Conservation (phyloP, 768 basidiomycete genomes). For the Russula sp. region DNA sequence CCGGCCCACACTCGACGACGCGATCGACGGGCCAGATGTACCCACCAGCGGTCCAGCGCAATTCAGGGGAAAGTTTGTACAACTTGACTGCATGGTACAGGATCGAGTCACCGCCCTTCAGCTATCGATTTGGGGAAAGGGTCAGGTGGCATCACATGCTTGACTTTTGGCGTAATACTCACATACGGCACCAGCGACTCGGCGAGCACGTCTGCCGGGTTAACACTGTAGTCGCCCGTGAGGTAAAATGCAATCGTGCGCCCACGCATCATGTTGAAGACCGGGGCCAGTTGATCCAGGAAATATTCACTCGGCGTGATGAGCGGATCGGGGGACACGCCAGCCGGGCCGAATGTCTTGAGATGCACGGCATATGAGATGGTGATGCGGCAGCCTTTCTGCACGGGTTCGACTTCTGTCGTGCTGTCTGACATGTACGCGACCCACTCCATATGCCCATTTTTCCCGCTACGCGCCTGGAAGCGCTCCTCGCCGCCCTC, state of each 20-base stretch:
- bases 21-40: conserved; percentile 76
- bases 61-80: conserved; percentile 66
- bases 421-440: conserved; percentile 72
- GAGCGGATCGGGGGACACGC: conserved; percentile 50
- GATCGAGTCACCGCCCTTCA: conserved; percentile 72
- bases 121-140: conserved; percentile 34
- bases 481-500: conserved; percentile 58
- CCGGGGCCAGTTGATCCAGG: conserved; percentile 63
- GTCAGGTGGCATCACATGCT: background rate
- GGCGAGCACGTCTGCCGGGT: conserved; percentile 63
- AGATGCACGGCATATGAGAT: conserved; percentile 69
- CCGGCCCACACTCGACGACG: conserved; percentile 52
- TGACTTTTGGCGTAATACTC: conserved; percentile 28
- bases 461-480: conserved; percentile 53
- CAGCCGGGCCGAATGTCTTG: conserved; percentile 55
- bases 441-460: conserved; percentile 70
- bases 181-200: conserved; percentile 68
- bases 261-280: conserved; percentile 67
- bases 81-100: conserved; percentile 72
- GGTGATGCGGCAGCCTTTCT: conserved; percentile 61
- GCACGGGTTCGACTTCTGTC: conserved; percentile 64
- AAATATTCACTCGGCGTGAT: conserved; percentile 69
- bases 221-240: conserved; percentile 59
- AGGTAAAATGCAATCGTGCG: conserved; percentile 69
- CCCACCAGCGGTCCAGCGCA: conserved; percentile 79